phyloP scores from a whole-genome alignment of 1,284 basidiomycete species.

The Cryptococcus maquisensis region DNA sequence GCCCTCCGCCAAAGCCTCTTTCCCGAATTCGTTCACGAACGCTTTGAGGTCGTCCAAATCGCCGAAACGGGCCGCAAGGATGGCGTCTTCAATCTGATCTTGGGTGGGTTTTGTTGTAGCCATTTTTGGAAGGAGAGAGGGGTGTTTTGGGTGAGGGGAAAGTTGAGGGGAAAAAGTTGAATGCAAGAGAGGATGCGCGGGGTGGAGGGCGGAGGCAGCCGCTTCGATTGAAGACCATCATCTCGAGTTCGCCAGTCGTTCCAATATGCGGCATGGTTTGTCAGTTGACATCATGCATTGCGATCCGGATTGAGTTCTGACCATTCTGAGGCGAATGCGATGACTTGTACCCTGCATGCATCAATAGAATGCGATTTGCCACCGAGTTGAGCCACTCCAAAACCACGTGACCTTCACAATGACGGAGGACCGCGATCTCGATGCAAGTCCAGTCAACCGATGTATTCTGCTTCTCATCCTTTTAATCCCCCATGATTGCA shows the following conservation, averaged over 20 bases:
- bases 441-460: not conserved
- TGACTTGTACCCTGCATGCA: no score
- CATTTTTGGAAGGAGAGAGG: no score
- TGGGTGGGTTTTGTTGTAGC: slow-evolving; percentile 29
- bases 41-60: slow-evolving; percentile 69
- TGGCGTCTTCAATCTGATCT: slow-evolving; percentile 68
- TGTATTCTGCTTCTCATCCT: not conserved
- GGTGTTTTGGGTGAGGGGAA: not conserved
- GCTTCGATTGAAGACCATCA: slow-evolving; percentile 2
- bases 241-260: no score
- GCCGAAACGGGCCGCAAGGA: slow-evolving; percentile 79
- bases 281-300: no score
- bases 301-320: no score
- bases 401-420: not conserved
- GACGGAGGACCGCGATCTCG: not conserved
- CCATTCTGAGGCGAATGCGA: no score
- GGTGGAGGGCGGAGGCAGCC: slow-evolving; percentile 1
- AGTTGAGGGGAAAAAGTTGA: slow-evolving; percentile 6
- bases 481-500: not conserved
- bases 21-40: slow-evolving; percentile 62
- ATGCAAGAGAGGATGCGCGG: slow-evolving; percentile 4
- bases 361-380: no score
- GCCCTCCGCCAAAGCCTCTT: slow-evolving; percentile 54
- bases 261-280: no score
- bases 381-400: no score